Conservation (phyloP, 1,139 yeast genomes). For the Candida gigantensis region DNA sequence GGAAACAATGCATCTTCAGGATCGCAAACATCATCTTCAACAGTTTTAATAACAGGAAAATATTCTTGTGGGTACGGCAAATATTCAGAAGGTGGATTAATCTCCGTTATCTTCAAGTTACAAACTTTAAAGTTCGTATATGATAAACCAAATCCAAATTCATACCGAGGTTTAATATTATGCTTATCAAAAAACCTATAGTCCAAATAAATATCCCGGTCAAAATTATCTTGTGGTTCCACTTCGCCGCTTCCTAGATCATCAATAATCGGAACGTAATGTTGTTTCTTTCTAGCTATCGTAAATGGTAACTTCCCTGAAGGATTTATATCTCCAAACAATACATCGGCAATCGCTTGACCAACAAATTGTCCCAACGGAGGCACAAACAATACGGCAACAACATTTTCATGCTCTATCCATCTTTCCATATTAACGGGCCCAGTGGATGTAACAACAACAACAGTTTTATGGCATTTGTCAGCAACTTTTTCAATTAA, state of each 20-base stretch:
- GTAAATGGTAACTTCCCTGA: slow-evolving; percentile 67
- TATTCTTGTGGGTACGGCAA: slow-evolving; percentile 54
- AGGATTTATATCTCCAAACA: slow-evolving; percentile 61
- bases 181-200: slow-evolving; percentile 59
- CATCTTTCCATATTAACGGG: slow-evolving; percentile 61
- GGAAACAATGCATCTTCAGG: slow-evolving; percentile 61
- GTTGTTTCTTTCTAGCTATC: slow-evolving; percentile 55
- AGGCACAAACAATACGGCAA: slow-evolving; percentile 55
- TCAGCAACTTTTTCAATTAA: slow-evolving; percentile 50
- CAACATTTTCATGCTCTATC: slow-evolving; percentile 59
- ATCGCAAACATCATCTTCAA: slow-evolving; percentile 52
- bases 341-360: slow-evolving; percentile 40
- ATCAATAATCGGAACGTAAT: slow-evolving; percentile 52
- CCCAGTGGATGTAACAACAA: slow-evolving; percentile 59
- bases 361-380: slow-evolving; percentile 60
- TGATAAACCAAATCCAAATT: slow-evolving; percentile 64
- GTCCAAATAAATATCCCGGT: slow-evolving; percentile 52
- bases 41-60: slow-evolving; percentile 37
- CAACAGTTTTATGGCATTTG: slow-evolving; percentile 54
- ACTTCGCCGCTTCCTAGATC: slow-evolving; percentile 34
- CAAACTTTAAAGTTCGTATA: slow-evolving; percentile 50
- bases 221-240: slow-evolving; percentile 51
- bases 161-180: slow-evolving; percentile 57
- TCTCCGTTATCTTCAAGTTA: slow-evolving; percentile 41
- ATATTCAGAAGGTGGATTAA: slow-evolving; percentile 46